Conservation (phyloP, 257 asterid species). For the Echites panduratus region DNA sequence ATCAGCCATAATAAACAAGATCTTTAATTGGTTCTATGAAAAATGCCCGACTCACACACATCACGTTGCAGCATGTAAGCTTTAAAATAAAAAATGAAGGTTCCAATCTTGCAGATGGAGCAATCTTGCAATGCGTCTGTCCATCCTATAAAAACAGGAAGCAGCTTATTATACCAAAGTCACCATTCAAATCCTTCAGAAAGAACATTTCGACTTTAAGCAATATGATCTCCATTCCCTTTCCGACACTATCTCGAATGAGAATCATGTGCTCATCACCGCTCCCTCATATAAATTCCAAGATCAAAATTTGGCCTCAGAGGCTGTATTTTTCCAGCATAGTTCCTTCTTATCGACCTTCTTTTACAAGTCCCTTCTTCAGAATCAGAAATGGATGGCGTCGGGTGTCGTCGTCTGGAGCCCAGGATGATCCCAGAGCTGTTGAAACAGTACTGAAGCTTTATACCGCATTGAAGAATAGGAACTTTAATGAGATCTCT, state of each 20-base stretch:
- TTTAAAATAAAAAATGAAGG: too few species aligned
- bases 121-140: too few species aligned
- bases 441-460: conserved; percentile 65
- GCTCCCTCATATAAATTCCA: not conserved
- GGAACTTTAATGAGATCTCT: conserved; percentile 34
- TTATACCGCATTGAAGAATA: conserved; percentile 47
- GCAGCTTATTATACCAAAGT: too few species aligned
- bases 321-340: not conserved
- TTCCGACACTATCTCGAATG: not conserved
- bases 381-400: not conserved
- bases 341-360: not conserved
- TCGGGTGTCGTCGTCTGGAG: not conserved
- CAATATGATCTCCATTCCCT: not conserved
- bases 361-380: not conserved
- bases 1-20: too few species aligned
- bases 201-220: not conserved
- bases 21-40: too few species aligned
- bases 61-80: not conserved
- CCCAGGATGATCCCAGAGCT: conserved; percentile 25
- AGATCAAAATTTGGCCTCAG: not conserved
- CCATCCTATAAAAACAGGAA: too few species aligned
- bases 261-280: not conserved
- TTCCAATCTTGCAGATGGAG: too few species aligned
- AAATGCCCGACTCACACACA: too few species aligned
- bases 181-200: too few species aligned